Evolutionary conservation across 768 basidiomycete genomes (phyloP).

Genomic region (Butyriboletus loyo): DNA sequence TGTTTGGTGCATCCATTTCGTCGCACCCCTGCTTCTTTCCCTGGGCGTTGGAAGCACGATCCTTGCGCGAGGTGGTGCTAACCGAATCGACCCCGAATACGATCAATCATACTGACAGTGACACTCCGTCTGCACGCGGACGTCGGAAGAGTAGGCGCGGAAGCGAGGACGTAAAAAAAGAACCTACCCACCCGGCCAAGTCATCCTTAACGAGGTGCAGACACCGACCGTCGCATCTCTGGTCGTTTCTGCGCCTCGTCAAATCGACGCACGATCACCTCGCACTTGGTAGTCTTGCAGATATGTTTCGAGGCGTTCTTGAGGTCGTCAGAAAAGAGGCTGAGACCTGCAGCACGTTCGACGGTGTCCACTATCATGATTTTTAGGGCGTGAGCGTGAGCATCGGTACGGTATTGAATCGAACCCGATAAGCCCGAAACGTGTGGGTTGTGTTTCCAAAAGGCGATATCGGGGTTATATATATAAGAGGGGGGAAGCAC

Average conservation of each 20-base stretch:
- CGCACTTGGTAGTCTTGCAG: conserved; percentile 85
- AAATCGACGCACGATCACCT: conserved; percentile 83
- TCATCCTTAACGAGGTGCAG: conserved; percentile 30
- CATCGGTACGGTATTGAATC: no score
- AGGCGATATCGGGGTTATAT: conserved; percentile 1
- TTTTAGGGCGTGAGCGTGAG: not conserved
- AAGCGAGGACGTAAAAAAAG: conserved; percentile 7
- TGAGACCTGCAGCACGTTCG: conserved; percentile 85
- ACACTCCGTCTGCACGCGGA: not conserved
- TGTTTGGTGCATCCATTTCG: conserved; percentile 27
- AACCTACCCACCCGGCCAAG: not conserved
- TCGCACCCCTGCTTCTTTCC: conserved; percentile 2
- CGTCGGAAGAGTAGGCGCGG: not conserved
- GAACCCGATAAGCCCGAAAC: not conserved
- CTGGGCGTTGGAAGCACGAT: not conserved
- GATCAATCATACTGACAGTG: not conserved
- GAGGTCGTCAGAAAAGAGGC: conserved; percentile 78
- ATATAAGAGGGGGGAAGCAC: no score
- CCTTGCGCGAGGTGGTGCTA: not conserved
- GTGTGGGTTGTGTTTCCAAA: not conserved
- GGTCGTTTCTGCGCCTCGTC: conserved; percentile 82
- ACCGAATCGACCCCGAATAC: not conserved
- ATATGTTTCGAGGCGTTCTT: conserved; percentile 78
- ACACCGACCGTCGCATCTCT: conserved; percentile 49
- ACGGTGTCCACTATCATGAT: conserved; percentile 76